Evolutionary conservation across 2,329 filamentous ascomycete genomes (phyloP).

Genomic region (Microcera coccophila): DNA sequence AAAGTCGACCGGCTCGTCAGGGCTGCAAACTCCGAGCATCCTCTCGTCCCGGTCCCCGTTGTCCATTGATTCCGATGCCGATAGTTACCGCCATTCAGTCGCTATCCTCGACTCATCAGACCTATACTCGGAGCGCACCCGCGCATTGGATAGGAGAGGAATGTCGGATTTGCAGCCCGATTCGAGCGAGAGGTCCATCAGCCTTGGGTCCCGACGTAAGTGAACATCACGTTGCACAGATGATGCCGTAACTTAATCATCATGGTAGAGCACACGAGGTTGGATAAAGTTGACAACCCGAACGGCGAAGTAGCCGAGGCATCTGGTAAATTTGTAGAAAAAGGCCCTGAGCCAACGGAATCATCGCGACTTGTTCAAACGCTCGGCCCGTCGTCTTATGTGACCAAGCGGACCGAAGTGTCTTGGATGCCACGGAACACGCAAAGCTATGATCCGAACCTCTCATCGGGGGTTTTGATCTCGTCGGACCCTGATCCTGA

Average conservation of each 20-base stretch:
- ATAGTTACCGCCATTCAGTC: conserved; percentile 22
- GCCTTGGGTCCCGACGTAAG: not conserved
- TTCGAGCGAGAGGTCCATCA: not conserved
- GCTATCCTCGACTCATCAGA: conserved; percentile 15
- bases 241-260: too few relatives aligned
- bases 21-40: conserved; percentile 23
- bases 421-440: conserved; percentile 6
- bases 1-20: conserved; percentile 19
- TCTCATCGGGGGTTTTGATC: conserved; percentile 14
- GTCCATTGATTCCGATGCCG: conserved; percentile 22
- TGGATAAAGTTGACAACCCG: too few relatives aligned
- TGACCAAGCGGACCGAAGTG: conserved; percentile 12
- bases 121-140: conserved; percentile 9
- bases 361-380: conserved; percentile 8
- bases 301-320: too few relatives aligned
- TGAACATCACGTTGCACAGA: too few relatives aligned
- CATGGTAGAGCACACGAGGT: too few relatives aligned
- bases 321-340: not conserved
- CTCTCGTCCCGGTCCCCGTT: conserved; percentile 26
- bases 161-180: not conserved
- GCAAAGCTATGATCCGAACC: conserved; percentile 9
- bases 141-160: not conserved
- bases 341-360: not conserved
- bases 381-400: conserved; percentile 12
- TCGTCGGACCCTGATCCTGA: conserved; percentile 17